Evolutionary conservation across 1,284 basidiomycete species (phyloP).

Genomic region (Cutaneotrichosporon dermatis): DNA sequence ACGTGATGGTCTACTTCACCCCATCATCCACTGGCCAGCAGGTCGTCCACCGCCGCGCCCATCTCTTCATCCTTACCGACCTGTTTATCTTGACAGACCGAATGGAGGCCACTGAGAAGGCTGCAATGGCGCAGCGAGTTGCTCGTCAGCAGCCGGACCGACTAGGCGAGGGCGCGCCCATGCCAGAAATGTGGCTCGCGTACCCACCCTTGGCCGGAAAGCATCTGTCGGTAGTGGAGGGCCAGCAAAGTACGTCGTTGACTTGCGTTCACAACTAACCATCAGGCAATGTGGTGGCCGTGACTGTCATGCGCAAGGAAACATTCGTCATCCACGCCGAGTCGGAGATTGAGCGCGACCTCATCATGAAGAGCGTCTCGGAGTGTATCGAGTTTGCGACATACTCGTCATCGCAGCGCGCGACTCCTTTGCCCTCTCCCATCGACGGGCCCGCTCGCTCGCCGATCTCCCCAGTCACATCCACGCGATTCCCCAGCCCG

Average conservation of each 20-base stretch:
- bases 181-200: slow-evolving; percentile 83
- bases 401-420: slow-evolving; percentile 30
- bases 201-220: slow-evolving; percentile 96
- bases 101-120: slow-evolving; percentile 64
- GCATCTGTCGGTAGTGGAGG: slow-evolving; percentile 69
- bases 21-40: slow-evolving; percentile 69
- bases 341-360: slow-evolving; percentile 61
- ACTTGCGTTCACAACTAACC: slow-evolving; percentile 3
- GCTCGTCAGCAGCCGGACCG: slow-evolving; percentile 41
- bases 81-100: slow-evolving; percentile 82
- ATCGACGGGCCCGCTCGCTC: slow-evolving; percentile 3
- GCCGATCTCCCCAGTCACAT: not conserved
- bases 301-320: slow-evolving; percentile 87
- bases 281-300: slow-evolving; percentile 65
- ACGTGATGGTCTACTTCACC: slow-evolving; percentile 71
- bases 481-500: slow-evolving; percentile 32
- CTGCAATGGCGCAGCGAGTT: slow-evolving; percentile 42
- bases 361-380: slow-evolving; percentile 66
- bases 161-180: slow-evolving; percentile 52
- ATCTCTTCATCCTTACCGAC: slow-evolving; percentile 87
- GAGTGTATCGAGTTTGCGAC: slow-evolving; percentile 80
- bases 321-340: slow-evolving; percentile 65
- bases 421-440: not conserved
- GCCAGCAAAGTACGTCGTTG: slow-evolving; percentile 45
- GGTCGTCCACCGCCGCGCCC: slow-evolving; percentile 69